These are phyloP conservation scores for Aureobasidium pullulans DNA, from an alignment of 2,329 filamentous ascomycete species.

Conservation along the genomic window DNA sequence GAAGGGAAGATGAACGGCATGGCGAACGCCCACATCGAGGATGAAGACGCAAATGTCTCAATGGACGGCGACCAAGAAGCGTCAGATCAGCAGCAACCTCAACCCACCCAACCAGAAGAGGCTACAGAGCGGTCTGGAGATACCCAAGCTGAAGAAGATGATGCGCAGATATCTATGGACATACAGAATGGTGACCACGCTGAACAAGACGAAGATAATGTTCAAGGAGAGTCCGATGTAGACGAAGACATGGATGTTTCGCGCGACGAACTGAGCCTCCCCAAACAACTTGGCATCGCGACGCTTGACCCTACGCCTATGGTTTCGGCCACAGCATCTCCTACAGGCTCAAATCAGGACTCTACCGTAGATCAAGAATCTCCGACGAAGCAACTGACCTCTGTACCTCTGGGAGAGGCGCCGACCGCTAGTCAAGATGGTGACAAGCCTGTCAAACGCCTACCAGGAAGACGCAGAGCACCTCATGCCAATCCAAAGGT, in stretches of 20 bases:
- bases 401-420: not conserved
- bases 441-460: constrained; percentile 10
- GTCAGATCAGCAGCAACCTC: constrained; percentile 16
- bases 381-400: not conserved
- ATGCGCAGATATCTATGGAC: not conserved
- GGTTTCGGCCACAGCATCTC: constrained; percentile 5
- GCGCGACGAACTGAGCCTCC: not conserved
- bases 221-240: not conserved
- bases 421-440: constrained; percentile 5
- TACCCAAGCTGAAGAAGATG: constrained; percentile 16
- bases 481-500: constrained; percentile 39
- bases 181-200: constrained; percentile 21
- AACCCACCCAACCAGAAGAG: constrained; percentile 10
- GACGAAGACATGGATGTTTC: not conserved
- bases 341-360: constrained; percentile 5
- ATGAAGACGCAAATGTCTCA: not conserved
- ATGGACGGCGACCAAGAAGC: constrained; percentile 2
- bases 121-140: constrained; percentile 8
- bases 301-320: constrained; percentile 5
- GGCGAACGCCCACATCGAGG: not conserved
- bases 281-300: not conserved
- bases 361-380: constrained; percentile 10
- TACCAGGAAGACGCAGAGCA: constrained; percentile 37
- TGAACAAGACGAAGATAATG: constrained; percentile 9
- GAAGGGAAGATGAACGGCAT: not conserved